These are phyloP conservation scores for Nannochloropsis gaditana DNA, from an alignment of 108 stramenopile genomes.

Conservation along the genomic window DNA sequence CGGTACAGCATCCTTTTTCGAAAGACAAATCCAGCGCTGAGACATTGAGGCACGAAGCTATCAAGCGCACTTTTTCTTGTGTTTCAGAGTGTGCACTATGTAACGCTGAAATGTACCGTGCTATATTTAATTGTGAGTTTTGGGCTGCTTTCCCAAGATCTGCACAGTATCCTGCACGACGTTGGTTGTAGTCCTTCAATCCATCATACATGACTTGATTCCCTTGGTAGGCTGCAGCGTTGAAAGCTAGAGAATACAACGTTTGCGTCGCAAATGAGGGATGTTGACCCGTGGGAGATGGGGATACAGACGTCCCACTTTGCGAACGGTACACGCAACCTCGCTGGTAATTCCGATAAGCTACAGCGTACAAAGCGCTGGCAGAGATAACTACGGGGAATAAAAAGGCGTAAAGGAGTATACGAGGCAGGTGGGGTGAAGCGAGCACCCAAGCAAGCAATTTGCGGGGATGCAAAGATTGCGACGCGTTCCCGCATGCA, in stretches of 20 bases:
- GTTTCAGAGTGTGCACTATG: not conserved
- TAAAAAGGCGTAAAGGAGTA: not conserved
- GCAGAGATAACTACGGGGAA: not conserved
- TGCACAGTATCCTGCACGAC: not conserved
- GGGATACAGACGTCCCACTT: not conserved
- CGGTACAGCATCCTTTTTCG: not conserved
- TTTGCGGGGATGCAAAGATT: not conserved
- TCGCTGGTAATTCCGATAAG: not conserved
- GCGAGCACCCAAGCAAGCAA: not conserved
- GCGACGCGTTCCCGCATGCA: not conserved
- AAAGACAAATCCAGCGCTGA: not conserved
- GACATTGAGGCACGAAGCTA: not conserved
- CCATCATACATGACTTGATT: conserved; percentile 3
- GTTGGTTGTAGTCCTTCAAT: not conserved
- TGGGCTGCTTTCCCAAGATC: not conserved
- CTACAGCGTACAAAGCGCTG: not conserved
- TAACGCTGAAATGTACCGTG: not conserved
- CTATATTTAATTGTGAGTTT: not conserved
- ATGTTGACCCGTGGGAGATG: not conserved
- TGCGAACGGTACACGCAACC: not conserved
- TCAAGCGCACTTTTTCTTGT: not conserved
- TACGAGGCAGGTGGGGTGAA: not conserved
- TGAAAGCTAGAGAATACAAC: not conserved
- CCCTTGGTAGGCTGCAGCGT: not conserved
- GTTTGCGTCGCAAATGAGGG: not conserved